Evolutionary conservation across 441 rosid species (phyloP), one percentile per base, ranked within the genome.

Genomic region (Adansonia gregorii): DNA sequence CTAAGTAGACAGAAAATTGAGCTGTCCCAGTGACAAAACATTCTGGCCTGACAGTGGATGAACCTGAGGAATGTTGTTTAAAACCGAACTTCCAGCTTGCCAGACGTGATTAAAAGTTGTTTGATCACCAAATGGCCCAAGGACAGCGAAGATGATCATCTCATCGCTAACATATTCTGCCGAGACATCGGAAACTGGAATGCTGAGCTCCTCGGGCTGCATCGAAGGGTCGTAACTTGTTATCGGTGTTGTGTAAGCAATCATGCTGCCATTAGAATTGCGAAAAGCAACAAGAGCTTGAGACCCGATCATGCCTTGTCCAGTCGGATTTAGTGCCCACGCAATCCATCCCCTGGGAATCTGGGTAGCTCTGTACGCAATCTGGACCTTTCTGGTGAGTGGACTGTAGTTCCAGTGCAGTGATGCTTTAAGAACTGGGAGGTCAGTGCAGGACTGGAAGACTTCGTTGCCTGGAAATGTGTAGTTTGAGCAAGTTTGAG

Each of bases 301-400:
- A 56, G 92, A 78, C 48, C 90, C 89, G 8, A 77, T 81, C 92
- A 88, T 88, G 15, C 84, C 82, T 2, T 60, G 66, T 58, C 85
- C 86, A 8, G 41, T 84, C n/a, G 92, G 92, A 79, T 88, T 87
- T 58, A 88, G 68, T 27, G 81, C 89, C 88, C 88, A 88, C 1
- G 90, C 87, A 58, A 85, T 72, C 90, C 92, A 88, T 19, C 89
- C 88, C 17, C 69, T 73, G 0, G 85, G 82, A 10, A 73, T 56
- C 59, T 84, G 88, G 54, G 78, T n/a, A 6, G 88, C 88, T 49
- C 83, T 67, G 79, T 76, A 86, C 46, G 85, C 89, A 45, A 88
- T 72, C 45, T 80, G 76, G 71, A 83, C 76, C 1, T 75, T 78
- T 41, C 49, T 75, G 35, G 74, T 79, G 8, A 75, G 20, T 31